Percentiles rank a stretch among this genome's conserved stretches.
phyloP scores from a whole-genome alignment of 148 eudicot genomes.

The Silene conica region DNA sequence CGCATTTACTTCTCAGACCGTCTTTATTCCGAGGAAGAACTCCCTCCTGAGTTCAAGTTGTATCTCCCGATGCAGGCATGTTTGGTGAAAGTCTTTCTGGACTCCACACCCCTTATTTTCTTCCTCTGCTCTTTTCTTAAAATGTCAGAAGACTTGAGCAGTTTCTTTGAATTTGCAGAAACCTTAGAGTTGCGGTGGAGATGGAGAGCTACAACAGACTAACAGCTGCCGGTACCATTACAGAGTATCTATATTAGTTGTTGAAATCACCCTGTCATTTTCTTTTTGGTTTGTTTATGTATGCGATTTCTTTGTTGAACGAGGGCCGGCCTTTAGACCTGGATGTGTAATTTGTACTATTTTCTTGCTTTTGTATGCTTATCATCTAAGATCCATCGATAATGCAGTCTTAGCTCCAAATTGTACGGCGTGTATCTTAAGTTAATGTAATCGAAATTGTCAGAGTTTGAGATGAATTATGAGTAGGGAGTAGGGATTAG shows the following conservation, averaged over 20 bases:
- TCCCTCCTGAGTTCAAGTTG: constrained; percentile 93
- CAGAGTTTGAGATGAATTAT: too few species aligned
- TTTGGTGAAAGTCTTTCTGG: neutral
- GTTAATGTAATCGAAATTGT: neutral
- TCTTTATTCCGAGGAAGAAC: constrained; percentile 95
- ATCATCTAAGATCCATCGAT: neutral
- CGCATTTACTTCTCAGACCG: constrained; percentile 95
- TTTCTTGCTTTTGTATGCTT: neutral
- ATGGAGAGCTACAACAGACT: neutral
- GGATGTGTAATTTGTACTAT: neutral
- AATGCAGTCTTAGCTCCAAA: neutral
- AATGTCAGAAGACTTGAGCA: neutral
- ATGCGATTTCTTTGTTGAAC: neutral
- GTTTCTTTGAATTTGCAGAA: constrained; percentile 22
- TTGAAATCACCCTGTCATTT: too few species aligned
- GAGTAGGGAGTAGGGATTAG: too few species aligned
- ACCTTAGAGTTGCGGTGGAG: constrained; percentile 11
- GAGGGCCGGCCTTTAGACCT: neutral
- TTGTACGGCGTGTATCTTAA: neutral
- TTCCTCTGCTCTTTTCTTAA: neutral
- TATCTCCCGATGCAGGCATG: constrained; percentile 96
- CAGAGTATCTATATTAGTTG: neutral
- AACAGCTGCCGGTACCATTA: neutral
- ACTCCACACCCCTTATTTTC: neutral
- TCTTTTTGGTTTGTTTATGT: neutral